Evolutionary conservation across 2,329 filamentous ascomycete genomes (phyloP), one percentile per base, ranked within the genome.

Genomic region (Cryphonectria naterciae): DNA sequence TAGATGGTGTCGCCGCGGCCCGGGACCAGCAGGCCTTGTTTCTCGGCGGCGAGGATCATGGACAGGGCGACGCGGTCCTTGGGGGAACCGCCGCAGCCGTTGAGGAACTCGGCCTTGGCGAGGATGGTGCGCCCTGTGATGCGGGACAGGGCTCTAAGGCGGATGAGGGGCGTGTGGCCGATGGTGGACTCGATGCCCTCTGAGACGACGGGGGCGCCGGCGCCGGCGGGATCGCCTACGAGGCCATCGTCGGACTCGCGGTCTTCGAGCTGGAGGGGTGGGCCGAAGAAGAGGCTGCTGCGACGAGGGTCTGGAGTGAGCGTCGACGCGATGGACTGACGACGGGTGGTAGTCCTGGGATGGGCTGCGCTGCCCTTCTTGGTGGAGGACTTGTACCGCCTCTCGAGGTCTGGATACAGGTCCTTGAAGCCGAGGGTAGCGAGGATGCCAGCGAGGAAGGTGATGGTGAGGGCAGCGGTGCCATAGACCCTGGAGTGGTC

Each of bases 51-150:
- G 61, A 89, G 83, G 79, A 99, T 97, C 85, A 98, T 97, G 81
- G 88, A 92, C 52, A 98, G 86, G 1, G 96, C 96, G 19, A 99
- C 96, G 68, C 96, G 89, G 81, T 99, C 96, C 81, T 99, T 99
- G 56, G 96, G 95, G 75, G 93, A 96, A 76, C 93, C 93, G 22
- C 96, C 96, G 3, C 95, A 95, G 65, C 95, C 96, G 82, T 99
- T 98, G 68, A 99, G 87, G 78, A 97, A 97, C 87, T 99, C 96
- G 65, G 94, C 94, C 82, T 99, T 99, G 75, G 92, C 96, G 49
- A 98, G 85, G 77, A 99, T 97, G 56, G 90, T 90, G 77, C 96
- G 94, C 28, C 94, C 94, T 4, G 96, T 98, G 25, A 91, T 93
- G 63, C 92, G 90, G 4, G 93, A 97, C 35, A 99, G 87, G 52